A percentile compares a stretch with the other conserved stretches of the same genome.
These are phyloP conservation scores for Coemansia sp. DNA, from an alignment of 192 early-diverging fungal genomes.

Conservation along the genomic window DNA sequence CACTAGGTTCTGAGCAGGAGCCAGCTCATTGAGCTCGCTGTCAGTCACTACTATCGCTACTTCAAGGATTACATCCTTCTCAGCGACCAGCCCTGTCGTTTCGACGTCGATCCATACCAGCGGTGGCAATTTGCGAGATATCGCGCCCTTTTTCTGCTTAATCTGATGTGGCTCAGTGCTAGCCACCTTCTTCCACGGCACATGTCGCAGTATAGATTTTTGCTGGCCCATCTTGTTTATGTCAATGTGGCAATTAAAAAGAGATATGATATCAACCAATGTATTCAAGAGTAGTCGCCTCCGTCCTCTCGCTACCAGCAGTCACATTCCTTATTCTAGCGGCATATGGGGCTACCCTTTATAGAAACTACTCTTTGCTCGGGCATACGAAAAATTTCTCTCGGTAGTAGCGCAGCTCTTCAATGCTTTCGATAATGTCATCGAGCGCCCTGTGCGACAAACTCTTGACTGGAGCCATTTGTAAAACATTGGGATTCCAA, in stretches of 20 bases:
- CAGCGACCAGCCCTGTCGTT: constrained; percentile 31
- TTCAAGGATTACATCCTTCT: constrained; percentile 79
- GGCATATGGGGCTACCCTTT: background rate
- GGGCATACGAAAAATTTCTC: constrained; percentile 61
- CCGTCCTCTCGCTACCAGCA: background rate
- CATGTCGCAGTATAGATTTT: background rate
- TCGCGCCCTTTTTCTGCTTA: background rate
- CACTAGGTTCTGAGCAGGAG: constrained; percentile 60
- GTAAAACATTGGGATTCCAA: constrained; percentile 70
- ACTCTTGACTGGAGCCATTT: constrained; percentile 64
- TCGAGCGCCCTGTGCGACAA: constrained; percentile 78
- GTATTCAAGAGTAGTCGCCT: background rate
- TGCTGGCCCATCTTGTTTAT: background rate
- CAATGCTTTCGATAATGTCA: constrained; percentile 92
- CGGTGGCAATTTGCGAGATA: constrained; percentile 5
- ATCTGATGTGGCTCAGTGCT: background rate
- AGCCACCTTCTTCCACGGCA: constrained; percentile 5
- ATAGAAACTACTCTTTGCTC: background rate
- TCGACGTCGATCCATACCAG: constrained; percentile 31
- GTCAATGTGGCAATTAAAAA: background rate
- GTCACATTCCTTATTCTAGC: background rate
- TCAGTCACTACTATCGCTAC: constrained; percentile 85
- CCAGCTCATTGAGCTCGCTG: constrained; percentile 75
- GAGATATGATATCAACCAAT: background rate
- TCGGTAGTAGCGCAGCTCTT: constrained; percentile 81